Conservation (phyloP, 768 basidiomycete species). For the Artomyces pyxidatus region DNA sequence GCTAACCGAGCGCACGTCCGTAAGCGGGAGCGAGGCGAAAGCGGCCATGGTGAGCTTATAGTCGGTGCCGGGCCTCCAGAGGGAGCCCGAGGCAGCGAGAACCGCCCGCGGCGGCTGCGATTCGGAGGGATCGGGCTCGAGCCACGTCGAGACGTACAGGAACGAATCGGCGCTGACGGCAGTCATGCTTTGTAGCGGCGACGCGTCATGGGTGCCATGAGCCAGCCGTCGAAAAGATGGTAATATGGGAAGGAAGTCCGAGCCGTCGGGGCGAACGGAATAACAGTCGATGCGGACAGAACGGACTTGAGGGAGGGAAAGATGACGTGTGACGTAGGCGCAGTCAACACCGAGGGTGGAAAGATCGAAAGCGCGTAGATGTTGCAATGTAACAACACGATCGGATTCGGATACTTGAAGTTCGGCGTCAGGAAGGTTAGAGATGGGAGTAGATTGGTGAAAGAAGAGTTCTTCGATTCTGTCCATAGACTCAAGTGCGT, state of each 20-base stretch:
- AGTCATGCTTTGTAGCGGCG: slow-evolving; percentile 1
- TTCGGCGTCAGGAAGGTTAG: neutral
- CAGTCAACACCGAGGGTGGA: neutral
- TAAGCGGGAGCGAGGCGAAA: neutral
- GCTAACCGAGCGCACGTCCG: neutral
- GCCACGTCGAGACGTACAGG: neutral
- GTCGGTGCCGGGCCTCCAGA: neutral
- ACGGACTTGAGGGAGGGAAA: slow-evolving; percentile 1
- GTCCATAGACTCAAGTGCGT: slow-evolving; percentile 5
- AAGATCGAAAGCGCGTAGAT: neutral
- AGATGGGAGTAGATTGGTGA: neutral
- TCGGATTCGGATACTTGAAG: neutral
- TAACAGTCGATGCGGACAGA: neutral
- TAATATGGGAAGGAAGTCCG: neutral
- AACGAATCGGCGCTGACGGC: neutral
- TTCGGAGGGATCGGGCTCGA: neutral
- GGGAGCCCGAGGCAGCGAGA: neutral
- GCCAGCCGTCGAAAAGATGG: neutral
- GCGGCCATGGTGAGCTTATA: neutral
- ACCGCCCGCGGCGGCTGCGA: neutral
- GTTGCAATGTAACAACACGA: neutral
- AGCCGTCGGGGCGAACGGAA: neutral
- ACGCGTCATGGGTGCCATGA: neutral
- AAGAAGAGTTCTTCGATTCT: slow-evolving; percentile 3
- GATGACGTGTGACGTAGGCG: neutral